Evolutionary conservation across 345 rosid species (phyloP).

Genomic region (Syzygium aqueum): DNA sequence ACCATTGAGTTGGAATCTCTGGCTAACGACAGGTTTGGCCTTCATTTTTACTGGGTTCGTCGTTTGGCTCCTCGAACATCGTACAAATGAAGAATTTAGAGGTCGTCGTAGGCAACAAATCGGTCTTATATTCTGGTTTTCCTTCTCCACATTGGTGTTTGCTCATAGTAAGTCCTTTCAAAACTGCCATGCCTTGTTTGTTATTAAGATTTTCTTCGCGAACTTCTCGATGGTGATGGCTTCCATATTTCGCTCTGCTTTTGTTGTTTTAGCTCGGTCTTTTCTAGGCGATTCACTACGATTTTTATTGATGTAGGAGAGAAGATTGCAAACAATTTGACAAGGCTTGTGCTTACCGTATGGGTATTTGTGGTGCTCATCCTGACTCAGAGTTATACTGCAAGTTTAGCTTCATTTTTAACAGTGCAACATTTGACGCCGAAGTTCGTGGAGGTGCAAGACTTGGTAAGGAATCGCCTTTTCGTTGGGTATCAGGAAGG

Average conservation of each 20-base stretch:
- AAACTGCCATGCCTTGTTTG: slow-evolving; percentile 34
- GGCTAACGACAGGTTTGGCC: slow-evolving; percentile 46
- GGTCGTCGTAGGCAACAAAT: slow-evolving; percentile 40
- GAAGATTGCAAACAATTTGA: slow-evolving; percentile 41
- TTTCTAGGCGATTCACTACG: not conserved
- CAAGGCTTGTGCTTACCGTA: slow-evolving; percentile 32
- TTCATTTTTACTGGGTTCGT: slow-evolving; percentile 48
- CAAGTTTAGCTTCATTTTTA: slow-evolving; percentile 50
- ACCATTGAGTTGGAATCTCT: slow-evolving; percentile 56
- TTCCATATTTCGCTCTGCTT: not conserved
- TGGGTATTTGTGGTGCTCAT: slow-evolving; percentile 71
- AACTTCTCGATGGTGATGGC: no score
- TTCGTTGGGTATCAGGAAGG: slow-evolving; percentile 29
- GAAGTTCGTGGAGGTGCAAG: slow-evolving; percentile 18
- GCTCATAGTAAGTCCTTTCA: slow-evolving; percentile 19
- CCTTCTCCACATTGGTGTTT: slow-evolving; percentile 4
- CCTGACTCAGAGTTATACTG: slow-evolving; percentile 65
- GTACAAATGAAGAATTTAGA: slow-evolving; percentile 48
- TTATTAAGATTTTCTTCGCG: not conserved
- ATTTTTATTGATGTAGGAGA: slow-evolving; percentile 29
- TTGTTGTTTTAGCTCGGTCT: not conserved
- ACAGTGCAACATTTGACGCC: slow-evolving; percentile 50
- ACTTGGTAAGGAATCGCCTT: slow-evolving; percentile 25
- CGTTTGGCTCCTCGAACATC: slow-evolving; percentile 70
- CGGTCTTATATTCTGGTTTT: slow-evolving; percentile 58